Evolutionary conservation across 805 yeast species (phyloP).

Genomic region (Sungouiella thailandica): DNA sequence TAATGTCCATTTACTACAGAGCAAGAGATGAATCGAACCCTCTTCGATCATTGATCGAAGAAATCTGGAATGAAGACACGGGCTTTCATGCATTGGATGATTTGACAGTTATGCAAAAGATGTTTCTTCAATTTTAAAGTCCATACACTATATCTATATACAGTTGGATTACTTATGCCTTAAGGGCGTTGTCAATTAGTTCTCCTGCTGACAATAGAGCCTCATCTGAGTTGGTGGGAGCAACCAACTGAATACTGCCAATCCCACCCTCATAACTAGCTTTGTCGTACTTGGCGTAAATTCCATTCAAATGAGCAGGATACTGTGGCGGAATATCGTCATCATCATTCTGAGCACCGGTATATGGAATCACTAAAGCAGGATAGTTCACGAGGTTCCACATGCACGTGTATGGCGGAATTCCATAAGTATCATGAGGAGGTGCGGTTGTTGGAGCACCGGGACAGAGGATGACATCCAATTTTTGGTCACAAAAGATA

Average conservation of each 20-base stretch:
- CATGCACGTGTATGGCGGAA: slow-evolving; percentile 10
- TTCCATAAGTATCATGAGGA: slow-evolving; percentile 13
- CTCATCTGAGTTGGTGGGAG: not conserved
- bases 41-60: too few relatives aligned
- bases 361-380: slow-evolving; percentile 2
- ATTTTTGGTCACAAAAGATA: slow-evolving; percentile 3
- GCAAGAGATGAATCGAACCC: too few relatives aligned
- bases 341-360: not conserved
- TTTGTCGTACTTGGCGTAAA: not conserved
- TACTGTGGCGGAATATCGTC: not conserved
- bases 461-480: slow-evolving; percentile 12
- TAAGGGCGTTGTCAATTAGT: not conserved
- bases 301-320: not conserved
- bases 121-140: too few relatives aligned
- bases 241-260: not conserved
- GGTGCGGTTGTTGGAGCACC: slow-evolving; percentile 14
- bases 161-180: too few relatives aligned
- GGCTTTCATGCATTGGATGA: too few relatives aligned
- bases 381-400: slow-evolving; percentile 14
- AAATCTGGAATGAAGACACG: too few relatives aligned
- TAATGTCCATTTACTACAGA: too few relatives aligned
- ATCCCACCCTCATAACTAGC: not conserved
- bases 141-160: too few relatives aligned
- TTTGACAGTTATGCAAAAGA: too few relatives aligned
- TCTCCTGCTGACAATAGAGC: not conserved